Evolutionary conservation across 2,329 filamentous ascomycete species (phyloP).

Genomic region (Bretziella fagacearum): DNA sequence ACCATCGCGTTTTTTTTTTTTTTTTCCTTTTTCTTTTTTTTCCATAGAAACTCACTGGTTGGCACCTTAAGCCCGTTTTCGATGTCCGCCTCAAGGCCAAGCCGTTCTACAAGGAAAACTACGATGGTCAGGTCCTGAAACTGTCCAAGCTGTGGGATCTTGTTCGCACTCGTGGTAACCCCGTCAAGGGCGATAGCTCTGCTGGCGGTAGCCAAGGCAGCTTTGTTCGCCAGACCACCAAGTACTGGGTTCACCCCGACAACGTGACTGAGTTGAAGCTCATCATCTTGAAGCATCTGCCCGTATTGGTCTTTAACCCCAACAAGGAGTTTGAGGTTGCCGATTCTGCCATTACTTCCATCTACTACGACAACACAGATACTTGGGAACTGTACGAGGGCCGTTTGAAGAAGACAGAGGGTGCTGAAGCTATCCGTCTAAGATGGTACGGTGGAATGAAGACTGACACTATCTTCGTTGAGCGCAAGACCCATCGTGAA

Average conservation of each 20-base stretch:
- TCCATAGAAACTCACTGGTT: constrained; percentile 71
- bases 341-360: constrained; percentile 91
- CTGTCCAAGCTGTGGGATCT: constrained; percentile 90
- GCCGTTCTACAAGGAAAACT: constrained; percentile 98
- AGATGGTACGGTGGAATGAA: constrained; percentile 98
- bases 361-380: constrained; percentile 93
- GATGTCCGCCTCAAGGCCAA: constrained; percentile 86
- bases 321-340: constrained; percentile 88
- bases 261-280: constrained; percentile 97
- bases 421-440: constrained; percentile 87
- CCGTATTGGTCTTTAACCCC: constrained; percentile 90
- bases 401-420: constrained; percentile 91
- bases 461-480: constrained; percentile 85
- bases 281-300: constrained; percentile 92
- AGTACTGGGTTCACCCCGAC: constrained; percentile 98
- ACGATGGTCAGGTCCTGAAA: constrained; percentile 87
- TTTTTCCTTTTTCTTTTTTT: no score
- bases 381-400: constrained; percentile 91
- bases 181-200: constrained; percentile 76
- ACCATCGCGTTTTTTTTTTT: no score
- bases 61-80: constrained; percentile 92
- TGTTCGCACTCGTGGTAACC: constrained; percentile 82
- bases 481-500: constrained; percentile 94
- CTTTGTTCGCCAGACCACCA: constrained; percentile 93
- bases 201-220: constrained; percentile 86